phyloP scores from a whole-genome alignment of 495 filamentous ascomycete species.

The Aspergillus homomorphus region DNA sequence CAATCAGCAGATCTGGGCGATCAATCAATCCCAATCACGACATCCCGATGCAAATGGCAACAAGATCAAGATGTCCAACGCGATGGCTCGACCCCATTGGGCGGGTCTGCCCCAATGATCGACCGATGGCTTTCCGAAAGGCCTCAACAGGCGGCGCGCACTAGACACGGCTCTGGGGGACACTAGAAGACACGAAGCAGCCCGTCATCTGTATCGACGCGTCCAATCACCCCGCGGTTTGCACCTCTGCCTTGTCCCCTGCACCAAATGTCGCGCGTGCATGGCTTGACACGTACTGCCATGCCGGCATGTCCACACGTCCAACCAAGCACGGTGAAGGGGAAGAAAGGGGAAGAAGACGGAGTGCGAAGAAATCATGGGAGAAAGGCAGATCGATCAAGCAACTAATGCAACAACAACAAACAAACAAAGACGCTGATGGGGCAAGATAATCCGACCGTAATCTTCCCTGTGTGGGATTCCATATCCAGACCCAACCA shows the following conservation, averaged over 20 bases:
- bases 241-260: too few species aligned
- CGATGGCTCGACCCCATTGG: neutral
- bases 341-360: neutral
- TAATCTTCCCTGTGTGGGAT: neutral
- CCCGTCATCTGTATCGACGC: conserved; percentile 2
- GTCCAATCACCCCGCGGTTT: neutral
- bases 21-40: conserved; percentile 4
- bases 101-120: neutral
- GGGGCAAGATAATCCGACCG: neutral
- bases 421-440: neutral
- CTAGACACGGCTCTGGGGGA: neutral
- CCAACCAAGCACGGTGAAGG: neutral
- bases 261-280: neutral
- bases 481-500: too few species aligned
- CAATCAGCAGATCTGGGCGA: conserved; percentile 3
- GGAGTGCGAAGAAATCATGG: neutral
- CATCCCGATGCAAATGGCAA: conserved; percentile 5
- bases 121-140: conserved; percentile 6
- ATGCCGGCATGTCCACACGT: neutral
- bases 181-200: neutral
- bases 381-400: neutral
- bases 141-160: neutral
- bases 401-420: neutral
- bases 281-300: neutral
- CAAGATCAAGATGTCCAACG: conserved; percentile 1